Base-by-base conservation (phyloP, 805 yeast species). In the Yarrowia deformans region DNA sequence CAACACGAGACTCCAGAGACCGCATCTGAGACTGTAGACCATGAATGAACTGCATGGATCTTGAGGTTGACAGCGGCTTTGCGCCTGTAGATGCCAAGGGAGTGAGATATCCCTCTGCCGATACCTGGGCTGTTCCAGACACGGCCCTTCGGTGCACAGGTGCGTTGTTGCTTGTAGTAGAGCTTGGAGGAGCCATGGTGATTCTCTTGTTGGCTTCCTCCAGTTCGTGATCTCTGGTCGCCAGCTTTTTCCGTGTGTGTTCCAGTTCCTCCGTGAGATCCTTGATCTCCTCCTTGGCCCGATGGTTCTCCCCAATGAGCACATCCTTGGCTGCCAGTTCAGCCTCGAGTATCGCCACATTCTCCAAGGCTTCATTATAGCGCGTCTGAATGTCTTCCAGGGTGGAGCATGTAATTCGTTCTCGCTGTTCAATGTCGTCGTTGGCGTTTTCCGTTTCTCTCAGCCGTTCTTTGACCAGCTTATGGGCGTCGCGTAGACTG, bases 401-500 rank as follows among this genome's bases (percentile, higher is more conserved):
- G 16, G 79, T 76, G 5, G 75, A 69, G 42, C 77, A 73, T 50
- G 80, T 74, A 52, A 77, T 77, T 52, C 84, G 72, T 49, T 80
- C 84, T 39, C 75, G 78, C 52, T 81, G 81, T 71, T 82, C 85
- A 72, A 81, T 76, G 69, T 78, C 81, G 69, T 83, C 86, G 71
- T 82, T 81, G 39, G 76, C 71, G 64, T 80, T 80, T 73, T 83
- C 85, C 18, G 82, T 79, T 34, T 82, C 82, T 16, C 81, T 77
- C 40, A 82, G 72, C 46, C 77, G 77, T 8, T 73, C 68, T 39
- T 73, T 76, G 35, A 80, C 79, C 18, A 70, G 70, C 16, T 75
- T 74, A 34, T 79, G 70, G 10, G 80, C 82, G 13, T 72, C 74
- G 42, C 77, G 73, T 50, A 80, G 72, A 8, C 72, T 69, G 12